Evolutionary conservation across 1,284 basidiomycete species (phyloP), one percentile per base, ranked within the genome.

Genomic region (Takashimella tepidaria): DNA sequence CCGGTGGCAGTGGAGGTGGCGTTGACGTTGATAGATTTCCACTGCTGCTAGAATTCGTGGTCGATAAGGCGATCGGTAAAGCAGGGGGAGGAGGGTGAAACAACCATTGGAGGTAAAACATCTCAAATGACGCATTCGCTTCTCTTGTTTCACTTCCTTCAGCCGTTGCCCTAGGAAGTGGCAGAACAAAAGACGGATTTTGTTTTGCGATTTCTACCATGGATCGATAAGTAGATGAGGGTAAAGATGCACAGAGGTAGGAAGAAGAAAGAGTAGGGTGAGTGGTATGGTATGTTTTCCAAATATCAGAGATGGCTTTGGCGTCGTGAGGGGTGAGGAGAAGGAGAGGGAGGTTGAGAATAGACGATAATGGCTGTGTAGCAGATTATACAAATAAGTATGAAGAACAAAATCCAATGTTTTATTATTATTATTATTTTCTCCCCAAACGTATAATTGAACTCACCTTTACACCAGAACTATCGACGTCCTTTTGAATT

Each of bases 271-370:
- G 86, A 0, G 88, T 86, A 13, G 82, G 79, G 11, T 87, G 83
- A 3, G 87, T 83, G 16, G 84, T 82, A 72, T 96, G 92, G 67
- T 92, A 96, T 0, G 87, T 82, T n/a, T 83, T 88, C 92, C 92
- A 96, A 1, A 96, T 79, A 1, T 84, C 80, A 3, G 84, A 81
- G 59, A 97, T 81, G 67, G 88, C 85, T 8, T 82, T 80, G 2
- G 84, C 58, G 1, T 86, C 85, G 63, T 92, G 88, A 0, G 87
- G 83, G 2, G 81, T 81, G 23, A 82, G 77, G 45, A 89, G 69
- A 8, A 93, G 75, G 52, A 84, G 83, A 16, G 83, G 77, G 12
- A 92, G 72, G 72, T 93, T 90, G 62, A 96, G 77, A 54, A 95
- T 87, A 8, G 82, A 83, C 19, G 83, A 81, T 13, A 96, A 79